Percentiles rank a stretch among this genome's conserved stretches.
Evolutionary conservation across 495 filamentous ascomycete species (phyloP).

Genomic region (Hypoxylon intermedium): DNA sequence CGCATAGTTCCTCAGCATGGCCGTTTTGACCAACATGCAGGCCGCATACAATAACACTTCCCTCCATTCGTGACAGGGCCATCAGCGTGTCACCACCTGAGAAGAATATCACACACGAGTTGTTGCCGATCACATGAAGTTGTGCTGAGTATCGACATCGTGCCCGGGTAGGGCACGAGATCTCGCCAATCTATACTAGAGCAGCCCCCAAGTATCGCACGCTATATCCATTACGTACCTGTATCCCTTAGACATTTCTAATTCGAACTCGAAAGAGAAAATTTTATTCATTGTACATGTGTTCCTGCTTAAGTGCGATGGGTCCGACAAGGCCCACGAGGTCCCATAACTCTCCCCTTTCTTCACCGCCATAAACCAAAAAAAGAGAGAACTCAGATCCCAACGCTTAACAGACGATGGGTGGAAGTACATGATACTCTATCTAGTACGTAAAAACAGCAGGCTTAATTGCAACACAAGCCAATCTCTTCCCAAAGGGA

Average conservation of each 20-base stretch:
- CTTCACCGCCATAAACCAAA: conserved; percentile 15
- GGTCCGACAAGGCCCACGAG: not conserved
- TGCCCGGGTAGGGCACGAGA: conserved; percentile 24
- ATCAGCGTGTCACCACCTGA: conserved; percentile 8
- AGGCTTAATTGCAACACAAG: not conserved
- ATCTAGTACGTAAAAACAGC: conserved; percentile 9
- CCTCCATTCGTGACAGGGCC: not conserved
- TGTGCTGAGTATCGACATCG: conserved; percentile 22
- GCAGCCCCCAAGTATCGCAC: conserved; percentile 1
- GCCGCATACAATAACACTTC: not conserved
- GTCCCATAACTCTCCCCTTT: not conserved
- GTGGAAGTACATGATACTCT: too few species aligned
- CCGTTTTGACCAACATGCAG: conserved; percentile 10
- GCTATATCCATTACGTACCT: conserved; percentile 23
- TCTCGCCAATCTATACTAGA: conserved; percentile 25
- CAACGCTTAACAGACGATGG: not conserved
- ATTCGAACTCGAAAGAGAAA: conserved; percentile 6
- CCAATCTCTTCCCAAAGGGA: not conserved
- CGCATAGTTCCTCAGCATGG: not conserved
- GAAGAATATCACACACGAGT: conserved; percentile 31
- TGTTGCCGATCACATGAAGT: conserved; percentile 9
- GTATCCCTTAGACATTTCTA: not conserved
- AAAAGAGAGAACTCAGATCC: not conserved
- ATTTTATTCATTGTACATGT: not conserved
- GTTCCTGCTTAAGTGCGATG: not conserved